Base-by-base conservation (phyloP, 225 moss, liverwort and hornwort species). In the Sphagnum tenellum region DNA sequence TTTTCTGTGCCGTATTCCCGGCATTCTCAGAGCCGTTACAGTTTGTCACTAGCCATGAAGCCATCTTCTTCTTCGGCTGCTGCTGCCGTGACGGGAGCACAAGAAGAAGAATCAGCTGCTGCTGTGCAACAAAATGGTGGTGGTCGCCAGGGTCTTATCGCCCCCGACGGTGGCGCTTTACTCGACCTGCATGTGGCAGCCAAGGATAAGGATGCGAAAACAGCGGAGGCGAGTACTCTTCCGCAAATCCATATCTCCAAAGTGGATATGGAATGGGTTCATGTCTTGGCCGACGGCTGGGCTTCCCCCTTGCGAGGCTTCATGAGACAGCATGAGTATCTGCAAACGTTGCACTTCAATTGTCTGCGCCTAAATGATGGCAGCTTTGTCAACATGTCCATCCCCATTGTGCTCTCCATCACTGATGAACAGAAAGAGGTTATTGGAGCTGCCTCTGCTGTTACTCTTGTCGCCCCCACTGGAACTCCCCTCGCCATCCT, bases 271-370 rank as follows among this genome's bases (percentile, higher is more conserved):
- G 78, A 94, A 69, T 94, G 94, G 94, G 85, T 91, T 50, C 94
- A 94, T 74, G 89, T 86, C 5, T 68, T 94, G 9, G 83, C 91
- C 2, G 94, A 94, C 44, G 94, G 94, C 44, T 94, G 94, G 94
- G 87, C 94, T 3, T 89, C 89, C 14, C 94, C 94, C 3, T 75
- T 94, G 49, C 65, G 73, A 9, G 94, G 94, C 50, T 94, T 94
- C 69, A 94, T 94, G 94, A 77, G 91, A 46, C 89, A 91, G 79
- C 73, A 29, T 49, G 91, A 94, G 77, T 94, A 91, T 52, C 70
- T 94, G 67, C 91, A 89, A 65, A 71, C 91, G 4, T 55, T 94
- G 61, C 94, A 94, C 64, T 94, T 91, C 78, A 91, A 91, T 70
- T 12, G 75, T 7, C 63, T 91, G 11, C 78, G 81, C 14, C 46